These are phyloP conservation scores for Aspergillus sparsus DNA, from an alignment of 495 filamentous ascomycete species.

Conservation along the genomic window DNA sequence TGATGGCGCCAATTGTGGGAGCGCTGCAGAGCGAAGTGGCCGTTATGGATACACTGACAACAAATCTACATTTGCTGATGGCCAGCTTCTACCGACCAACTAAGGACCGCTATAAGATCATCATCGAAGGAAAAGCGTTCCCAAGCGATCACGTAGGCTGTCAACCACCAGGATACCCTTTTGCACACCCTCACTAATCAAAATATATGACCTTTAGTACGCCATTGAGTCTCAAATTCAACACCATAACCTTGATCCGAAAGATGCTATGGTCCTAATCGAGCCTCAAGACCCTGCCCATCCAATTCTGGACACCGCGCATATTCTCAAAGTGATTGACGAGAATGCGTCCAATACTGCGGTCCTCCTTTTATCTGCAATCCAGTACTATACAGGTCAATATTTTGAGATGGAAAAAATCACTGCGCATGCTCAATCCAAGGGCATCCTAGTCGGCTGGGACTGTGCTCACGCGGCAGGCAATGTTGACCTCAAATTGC, in stretches of 20 bases:
- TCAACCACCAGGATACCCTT: background rate
- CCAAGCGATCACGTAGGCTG: slow-evolving; percentile 80
- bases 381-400: slow-evolving; percentile 96
- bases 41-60: slow-evolving; percentile 90
- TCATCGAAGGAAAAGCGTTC: slow-evolving; percentile 92
- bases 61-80: slow-evolving; percentile 89
- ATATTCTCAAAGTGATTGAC: slow-evolving; percentile 75
- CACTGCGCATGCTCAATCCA: slow-evolving; percentile 73
- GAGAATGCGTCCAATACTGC: slow-evolving; percentile 75
- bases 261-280: slow-evolving; percentile 74
- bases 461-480: slow-evolving; percentile 94
- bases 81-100: slow-evolving; percentile 86
- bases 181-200: slow-evolving; percentile 4
- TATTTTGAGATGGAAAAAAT: slow-evolving; percentile 84
- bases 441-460: slow-evolving; percentile 83
- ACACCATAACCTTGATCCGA: slow-evolving; percentile 69
- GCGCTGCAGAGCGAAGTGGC: slow-evolving; percentile 78
- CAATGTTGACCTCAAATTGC: slow-evolving; percentile 79
- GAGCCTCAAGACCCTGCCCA: slow-evolving; percentile 56
- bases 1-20: slow-evolving; percentile 85
- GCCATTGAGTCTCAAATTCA: slow-evolving; percentile 84
- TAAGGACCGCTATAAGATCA: slow-evolving; percentile 78
- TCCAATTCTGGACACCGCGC: slow-evolving; percentile 63
- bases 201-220: slow-evolving; percentile 58
- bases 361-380: slow-evolving; percentile 80